These are phyloP conservation scores for Umbilicaria muhlenbergii DNA, from an alignment of 495 filamentous ascomycete genomes.

Conservation along the genomic window DNA sequence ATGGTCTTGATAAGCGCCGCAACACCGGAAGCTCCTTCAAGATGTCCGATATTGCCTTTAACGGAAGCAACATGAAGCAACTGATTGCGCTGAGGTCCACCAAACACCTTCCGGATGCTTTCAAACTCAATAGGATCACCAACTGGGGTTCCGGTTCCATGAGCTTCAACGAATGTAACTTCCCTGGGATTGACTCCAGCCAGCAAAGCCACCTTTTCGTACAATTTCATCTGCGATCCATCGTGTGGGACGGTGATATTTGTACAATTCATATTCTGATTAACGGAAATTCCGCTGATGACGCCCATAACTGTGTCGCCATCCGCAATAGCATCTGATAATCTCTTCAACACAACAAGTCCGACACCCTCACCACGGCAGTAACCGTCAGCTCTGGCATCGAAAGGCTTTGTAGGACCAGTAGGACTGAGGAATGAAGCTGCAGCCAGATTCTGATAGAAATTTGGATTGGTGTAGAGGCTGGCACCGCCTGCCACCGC, in stretches of 20 bases:
- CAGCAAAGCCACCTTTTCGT: neutral
- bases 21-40: slow-evolving; percentile 21
- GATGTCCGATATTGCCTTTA: slow-evolving; percentile 28
- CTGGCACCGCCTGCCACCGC: slow-evolving; percentile 30
- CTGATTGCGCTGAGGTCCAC: slow-evolving; percentile 25
- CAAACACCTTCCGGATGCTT: slow-evolving; percentile 24
- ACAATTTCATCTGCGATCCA: slow-evolving; percentile 17
- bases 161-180: slow-evolving; percentile 5
- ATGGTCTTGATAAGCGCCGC: slow-evolving; percentile 21
- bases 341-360: slow-evolving; percentile 48
- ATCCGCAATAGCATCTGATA: slow-evolving; percentile 44
- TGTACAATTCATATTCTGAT: slow-evolving; percentile 50
- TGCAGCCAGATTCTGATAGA: slow-evolving; percentile 21
- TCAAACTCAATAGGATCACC: slow-evolving; percentile 25
- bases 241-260: slow-evolving; percentile 46
- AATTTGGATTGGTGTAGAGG: slow-evolving; percentile 22
- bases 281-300: slow-evolving; percentile 43
- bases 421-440: slow-evolving; percentile 26
- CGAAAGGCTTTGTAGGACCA: slow-evolving; percentile 52
- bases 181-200: slow-evolving; percentile 5
- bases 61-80: slow-evolving; percentile 20
- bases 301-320: slow-evolving; percentile 48
- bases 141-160: slow-evolving; percentile 13
- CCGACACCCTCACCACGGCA: slow-evolving; percentile 54
- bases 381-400: slow-evolving; percentile 56